Evolutionary conservation across 208 protist genomes (phyloP).

Genomic region (Balamuthia mandrillaris): DNA sequence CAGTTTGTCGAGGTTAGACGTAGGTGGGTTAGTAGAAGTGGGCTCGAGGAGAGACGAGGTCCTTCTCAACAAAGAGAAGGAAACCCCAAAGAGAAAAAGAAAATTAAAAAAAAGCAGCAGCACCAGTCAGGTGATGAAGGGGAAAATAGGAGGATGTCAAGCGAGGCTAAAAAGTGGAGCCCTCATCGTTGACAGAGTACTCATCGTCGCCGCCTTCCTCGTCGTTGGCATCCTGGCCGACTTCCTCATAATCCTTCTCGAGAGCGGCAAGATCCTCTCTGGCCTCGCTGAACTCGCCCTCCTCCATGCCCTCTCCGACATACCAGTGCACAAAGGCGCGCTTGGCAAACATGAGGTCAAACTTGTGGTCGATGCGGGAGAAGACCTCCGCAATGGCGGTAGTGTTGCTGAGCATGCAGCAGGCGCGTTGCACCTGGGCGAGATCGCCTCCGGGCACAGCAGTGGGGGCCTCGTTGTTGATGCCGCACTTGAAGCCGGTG

Average conservation of each 20-base stretch:
- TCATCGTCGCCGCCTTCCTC: no score
- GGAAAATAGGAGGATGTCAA: no score
- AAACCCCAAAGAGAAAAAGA: no score
- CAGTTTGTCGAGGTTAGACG: no score
- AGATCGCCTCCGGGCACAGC: conserved; percentile 90
- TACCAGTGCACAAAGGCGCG: conserved; percentile 94
- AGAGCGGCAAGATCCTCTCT: conserved; percentile 57
- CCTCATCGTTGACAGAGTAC: no score
- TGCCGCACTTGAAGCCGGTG: conserved; percentile 93
- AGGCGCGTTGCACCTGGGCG: conserved; percentile 86
- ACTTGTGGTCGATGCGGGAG: conserved; percentile 84
- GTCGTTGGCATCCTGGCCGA: conserved; percentile 18
- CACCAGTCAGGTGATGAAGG: no score
- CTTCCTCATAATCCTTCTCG: conserved; percentile 62
- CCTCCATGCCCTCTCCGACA: conserved; percentile 95
- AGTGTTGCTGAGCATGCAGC: conserved; percentile 91
- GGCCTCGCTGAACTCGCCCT: conserved; percentile 91
- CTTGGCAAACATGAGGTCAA: conserved; percentile 88
- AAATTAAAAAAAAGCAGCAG: no score
- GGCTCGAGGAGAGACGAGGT: no score
- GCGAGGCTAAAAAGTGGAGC: no score
- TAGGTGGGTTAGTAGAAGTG: no score
- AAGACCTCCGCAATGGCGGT: conserved; percentile 90
- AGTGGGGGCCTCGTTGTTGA: conserved; percentile 93
- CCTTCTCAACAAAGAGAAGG: no score